These are phyloP conservation scores for Auriscalpium orientale DNA, from an alignment of 768 basidiomycete species.

Conservation along the genomic window DNA sequence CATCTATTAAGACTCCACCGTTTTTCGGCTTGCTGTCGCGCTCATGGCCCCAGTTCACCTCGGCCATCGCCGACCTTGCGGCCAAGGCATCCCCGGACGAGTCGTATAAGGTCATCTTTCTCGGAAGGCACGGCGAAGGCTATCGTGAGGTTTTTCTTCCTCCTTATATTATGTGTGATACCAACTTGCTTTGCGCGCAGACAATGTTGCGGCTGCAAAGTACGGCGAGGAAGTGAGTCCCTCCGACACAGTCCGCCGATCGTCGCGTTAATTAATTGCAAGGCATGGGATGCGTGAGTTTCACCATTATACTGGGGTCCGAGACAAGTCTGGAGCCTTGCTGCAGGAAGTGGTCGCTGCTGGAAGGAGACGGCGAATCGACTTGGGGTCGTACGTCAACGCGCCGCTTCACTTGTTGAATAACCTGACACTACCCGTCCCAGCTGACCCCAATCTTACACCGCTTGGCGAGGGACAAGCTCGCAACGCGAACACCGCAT, in stretches of 20 bases:
- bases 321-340: background rate
- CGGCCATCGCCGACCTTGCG: background rate
- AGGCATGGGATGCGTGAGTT: conserved; percentile 13
- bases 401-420: background rate
- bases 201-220: conserved; percentile 10
- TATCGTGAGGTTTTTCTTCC: background rate
- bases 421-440: background rate
- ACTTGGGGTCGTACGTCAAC: conserved; percentile 14
- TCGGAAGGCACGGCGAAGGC: conserved; percentile 3
- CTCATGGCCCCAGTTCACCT: background rate
- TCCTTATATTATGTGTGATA: background rate
- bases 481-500: conserved; percentile 8
- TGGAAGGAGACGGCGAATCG: conserved; percentile 10
- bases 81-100: background rate
- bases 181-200: background rate
- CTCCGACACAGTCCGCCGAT: background rate
- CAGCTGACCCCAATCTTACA: conserved; percentile 15
- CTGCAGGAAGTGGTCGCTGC: conserved; percentile 9
- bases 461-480: conserved; percentile 13
- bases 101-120: background rate
- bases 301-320: background rate
- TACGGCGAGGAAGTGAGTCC: conserved; percentile 8
- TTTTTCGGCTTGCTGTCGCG: background rate
- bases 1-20: background rate
- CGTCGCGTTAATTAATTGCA: background rate